These are phyloP conservation scores for Tetradesmus obliquus DNA, from an alignment of 139 green algal species.

Conservation along the genomic window DNA sequence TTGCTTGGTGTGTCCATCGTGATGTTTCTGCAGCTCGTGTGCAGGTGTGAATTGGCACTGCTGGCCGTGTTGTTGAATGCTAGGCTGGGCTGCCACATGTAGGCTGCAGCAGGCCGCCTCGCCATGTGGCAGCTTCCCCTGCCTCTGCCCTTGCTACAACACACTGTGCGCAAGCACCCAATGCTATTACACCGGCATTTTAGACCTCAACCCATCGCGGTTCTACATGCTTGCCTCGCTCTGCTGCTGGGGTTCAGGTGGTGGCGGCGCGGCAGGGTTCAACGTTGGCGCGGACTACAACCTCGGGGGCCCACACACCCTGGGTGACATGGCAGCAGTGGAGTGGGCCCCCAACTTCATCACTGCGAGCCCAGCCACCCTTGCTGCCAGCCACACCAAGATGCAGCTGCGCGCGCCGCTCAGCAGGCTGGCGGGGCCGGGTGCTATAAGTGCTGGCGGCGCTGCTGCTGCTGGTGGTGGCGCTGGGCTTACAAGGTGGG, in stretches of 20 bases:
- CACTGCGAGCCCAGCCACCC: background rate
- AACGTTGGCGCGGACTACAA: slow-evolving; percentile 36
- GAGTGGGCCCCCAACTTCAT: slow-evolving; percentile 37
- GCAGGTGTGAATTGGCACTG: too few relatives aligned
- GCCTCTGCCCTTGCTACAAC: too few relatives aligned
- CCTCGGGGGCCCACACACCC: slow-evolving; percentile 21
- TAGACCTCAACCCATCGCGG: background rate
- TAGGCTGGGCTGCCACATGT: too few relatives aligned
- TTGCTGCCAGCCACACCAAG: slow-evolving; percentile 32
- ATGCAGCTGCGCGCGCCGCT: background rate
- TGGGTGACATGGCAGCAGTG: slow-evolving; percentile 26
- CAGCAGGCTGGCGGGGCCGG: background rate
- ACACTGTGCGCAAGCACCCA: too few relatives aligned
- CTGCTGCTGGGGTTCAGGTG: background rate
- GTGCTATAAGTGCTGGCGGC: background rate
- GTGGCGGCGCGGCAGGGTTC: background rate
- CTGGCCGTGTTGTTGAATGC: too few relatives aligned
- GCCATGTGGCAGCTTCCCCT: too few relatives aligned
- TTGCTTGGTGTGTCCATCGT: too few relatives aligned
- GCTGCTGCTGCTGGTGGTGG: background rate
- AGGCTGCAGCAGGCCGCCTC: too few relatives aligned
- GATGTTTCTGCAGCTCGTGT: too few relatives aligned
- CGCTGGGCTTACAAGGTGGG: background rate
- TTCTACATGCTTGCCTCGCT: background rate
- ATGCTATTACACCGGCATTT: too few relatives aligned